Evolutionary conservation across 768 basidiomycete species (phyloP), one percentile per base, ranked within the genome.

Genomic region (Suillus alpinus): DNA sequence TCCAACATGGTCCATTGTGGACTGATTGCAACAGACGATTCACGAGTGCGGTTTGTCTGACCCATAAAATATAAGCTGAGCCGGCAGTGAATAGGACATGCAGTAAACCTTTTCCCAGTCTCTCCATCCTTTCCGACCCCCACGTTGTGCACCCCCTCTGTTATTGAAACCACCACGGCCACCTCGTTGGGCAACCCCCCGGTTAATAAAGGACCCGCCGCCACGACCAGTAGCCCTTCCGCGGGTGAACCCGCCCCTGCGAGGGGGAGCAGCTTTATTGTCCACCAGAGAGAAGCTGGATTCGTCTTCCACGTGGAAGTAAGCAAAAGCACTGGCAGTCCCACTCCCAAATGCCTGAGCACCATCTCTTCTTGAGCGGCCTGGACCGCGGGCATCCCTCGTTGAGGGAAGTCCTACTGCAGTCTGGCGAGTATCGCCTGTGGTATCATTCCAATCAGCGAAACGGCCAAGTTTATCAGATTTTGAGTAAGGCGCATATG

Each of bases 401-500:
- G 82, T 71, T 63, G 69, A 76, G 61, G 78, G 80, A 65, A 72
- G 73, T 10, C 87, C 84, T 39, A 79, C 74, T 59, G 81, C 75
- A 40, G 80, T 67, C 70, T 87, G 86, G 51, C 88, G 85, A 63
- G 75, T 80, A 69, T 91, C 88, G 56, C 82, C 71, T 34, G 87
- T 82, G 29, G 86, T 76, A 57, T 94, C 92, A 75, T 94, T 93
- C 95, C 96, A 99, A 79, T 99, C 96, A 52, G 96, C 96, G 70
- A 99, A 92, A 57, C 96, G 89, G 57, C 94, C 94, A 59, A 99
- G 88, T 76, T 98, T 98, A 82, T 99, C 97, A 40, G 93, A 88
- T 86, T 99, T 99, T 77, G 94, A 94, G 83, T 93, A 98, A 5
- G 95, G 95, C 0, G 96, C 95, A 71, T 98, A 99, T 50, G 97